These are phyloP conservation scores for Talaromyces adpressus DNA, from an alignment of 495 filamentous ascomycete genomes.

Conservation along the genomic window DNA sequence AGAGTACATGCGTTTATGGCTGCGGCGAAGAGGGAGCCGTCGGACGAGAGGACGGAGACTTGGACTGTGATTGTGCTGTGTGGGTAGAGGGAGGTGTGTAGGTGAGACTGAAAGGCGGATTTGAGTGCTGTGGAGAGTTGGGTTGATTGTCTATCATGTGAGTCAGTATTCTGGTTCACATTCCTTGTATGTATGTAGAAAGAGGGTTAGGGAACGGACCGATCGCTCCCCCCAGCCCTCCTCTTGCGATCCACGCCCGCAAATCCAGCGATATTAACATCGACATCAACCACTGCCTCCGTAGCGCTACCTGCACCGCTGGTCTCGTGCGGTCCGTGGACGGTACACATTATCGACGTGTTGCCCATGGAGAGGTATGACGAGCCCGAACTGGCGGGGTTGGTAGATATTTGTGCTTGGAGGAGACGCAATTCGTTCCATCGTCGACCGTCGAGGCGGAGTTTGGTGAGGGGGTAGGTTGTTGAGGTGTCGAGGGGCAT, in stretches of 20 bases:
- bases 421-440: constrained; percentile 97
- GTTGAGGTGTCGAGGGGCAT: constrained; percentile 92
- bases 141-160: constrained; percentile 54
- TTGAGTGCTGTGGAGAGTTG: constrained; percentile 75
- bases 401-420: constrained; percentile 82
- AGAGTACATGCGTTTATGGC: constrained; percentile 89
- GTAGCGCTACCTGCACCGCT: constrained; percentile 39
- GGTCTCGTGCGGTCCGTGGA: constrained; percentile 70
- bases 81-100: constrained; percentile 84
- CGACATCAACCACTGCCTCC: constrained; percentile 64
- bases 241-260: constrained; percentile 78
- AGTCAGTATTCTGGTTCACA: not conserved
- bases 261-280: constrained; percentile 82
- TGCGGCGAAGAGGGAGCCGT: constrained; percentile 84
- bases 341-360: constrained; percentile 90
- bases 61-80: constrained; percentile 77
- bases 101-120: constrained; percentile 60
- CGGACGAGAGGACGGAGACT: constrained; percentile 80
- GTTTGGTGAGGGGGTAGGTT: constrained; percentile 70
- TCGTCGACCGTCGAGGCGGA: constrained; percentile 87
- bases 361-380: constrained; percentile 93
- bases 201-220: constrained; percentile 42
- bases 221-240: constrained; percentile 60
- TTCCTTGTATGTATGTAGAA: not conserved
- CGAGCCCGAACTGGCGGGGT: constrained; percentile 83